Conservation (phyloP, 805 yeast species). For the Suhomyces kilbournensis region DNA sequence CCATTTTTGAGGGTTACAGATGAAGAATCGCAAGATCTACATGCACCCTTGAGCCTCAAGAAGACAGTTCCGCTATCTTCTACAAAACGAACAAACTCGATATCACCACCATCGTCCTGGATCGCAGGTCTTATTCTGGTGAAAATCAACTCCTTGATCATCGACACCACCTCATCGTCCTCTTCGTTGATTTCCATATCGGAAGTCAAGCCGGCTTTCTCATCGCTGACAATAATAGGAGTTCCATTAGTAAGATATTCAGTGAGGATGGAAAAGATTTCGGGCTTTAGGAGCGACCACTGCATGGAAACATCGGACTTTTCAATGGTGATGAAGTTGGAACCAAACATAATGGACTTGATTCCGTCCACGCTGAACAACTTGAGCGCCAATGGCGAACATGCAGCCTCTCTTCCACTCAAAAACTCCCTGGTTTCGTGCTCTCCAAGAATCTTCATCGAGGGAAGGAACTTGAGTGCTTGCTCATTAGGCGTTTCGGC, state of each 20-base stretch:
- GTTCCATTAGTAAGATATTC: slow-evolving; percentile 55
- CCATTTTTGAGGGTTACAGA: slow-evolving; percentile 67
- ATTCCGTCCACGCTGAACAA: slow-evolving; percentile 76
- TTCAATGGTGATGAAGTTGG: slow-evolving; percentile 80
- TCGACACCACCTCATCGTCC: slow-evolving; percentile 63
- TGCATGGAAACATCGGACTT: slow-evolving; percentile 48
- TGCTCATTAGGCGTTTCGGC: slow-evolving; percentile 83
- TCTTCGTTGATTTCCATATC: slow-evolving; percentile 52
- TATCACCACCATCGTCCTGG: slow-evolving; percentile 76
- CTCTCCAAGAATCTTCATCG: slow-evolving; percentile 55
- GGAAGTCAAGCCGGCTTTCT: slow-evolving; percentile 8
- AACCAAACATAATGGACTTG: slow-evolving; percentile 72
- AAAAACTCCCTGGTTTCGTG: slow-evolving; percentile 70
- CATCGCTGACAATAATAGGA: slow-evolving; percentile 47
- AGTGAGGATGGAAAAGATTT: slow-evolving; percentile 56
- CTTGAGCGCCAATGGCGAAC: slow-evolving; percentile 75
- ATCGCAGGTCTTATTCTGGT: slow-evolving; percentile 72
- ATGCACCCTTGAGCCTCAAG: slow-evolving; percentile 63
- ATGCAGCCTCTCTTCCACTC: slow-evolving; percentile 69
- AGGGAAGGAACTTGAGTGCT: slow-evolving; percentile 81
- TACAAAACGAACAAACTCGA: slow-evolving; percentile 57
- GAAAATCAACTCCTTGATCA: slow-evolving; percentile 67
- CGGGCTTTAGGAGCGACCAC: slow-evolving; percentile 66
- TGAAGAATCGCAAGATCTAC: slow-evolving; percentile 68
- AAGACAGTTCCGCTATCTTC: slow-evolving; percentile 57